phyloP scores from a whole-genome alignment of 495 filamentous ascomycete genomes.

The Xylaria sp. region DNA sequence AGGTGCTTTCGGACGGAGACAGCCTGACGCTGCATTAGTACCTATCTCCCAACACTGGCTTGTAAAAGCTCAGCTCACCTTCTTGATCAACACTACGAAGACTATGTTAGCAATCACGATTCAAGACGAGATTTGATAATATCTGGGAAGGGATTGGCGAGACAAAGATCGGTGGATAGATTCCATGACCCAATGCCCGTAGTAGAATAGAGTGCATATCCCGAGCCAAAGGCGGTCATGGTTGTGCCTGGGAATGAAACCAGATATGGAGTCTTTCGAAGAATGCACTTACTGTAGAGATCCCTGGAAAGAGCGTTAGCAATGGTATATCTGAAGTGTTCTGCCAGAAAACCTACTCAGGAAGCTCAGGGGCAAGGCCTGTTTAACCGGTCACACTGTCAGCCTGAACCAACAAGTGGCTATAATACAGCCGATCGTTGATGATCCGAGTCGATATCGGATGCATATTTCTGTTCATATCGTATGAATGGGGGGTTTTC shows the following conservation, averaged over 20 bases:
- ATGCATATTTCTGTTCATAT: slow-evolving; percentile 33
- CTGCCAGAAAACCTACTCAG: slow-evolving; percentile 60
- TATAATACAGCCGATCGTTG: slow-evolving; percentile 38
- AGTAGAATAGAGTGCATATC: neutral
- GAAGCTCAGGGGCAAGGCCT: slow-evolving; percentile 98
- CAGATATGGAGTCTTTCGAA: neutral
- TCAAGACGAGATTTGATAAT: neutral
- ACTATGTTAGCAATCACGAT: slow-evolving; percentile 40
- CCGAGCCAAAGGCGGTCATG: neutral
- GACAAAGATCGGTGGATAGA: neutral
- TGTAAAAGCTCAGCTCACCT: slow-evolving; percentile 64
- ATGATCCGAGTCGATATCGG: slow-evolving; percentile 31
- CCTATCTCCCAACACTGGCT: slow-evolving; percentile 1
- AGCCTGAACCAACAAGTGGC: slow-evolving; percentile 97
- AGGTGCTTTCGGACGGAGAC: slow-evolving; percentile 99
- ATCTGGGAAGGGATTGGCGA: neutral
- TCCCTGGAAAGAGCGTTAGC: slow-evolving; percentile 52
- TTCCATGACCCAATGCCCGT: neutral
- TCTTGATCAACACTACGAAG: slow-evolving; percentile 93
- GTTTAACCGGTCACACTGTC: slow-evolving; percentile 84
- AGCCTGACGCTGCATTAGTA: slow-evolving; percentile 61
- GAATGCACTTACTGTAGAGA: slow-evolving; percentile 56
- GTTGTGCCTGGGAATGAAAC: neutral
- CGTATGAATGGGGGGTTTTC: slow-evolving; percentile 29
- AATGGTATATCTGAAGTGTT: neutral